Evolutionary conservation across 192 early-diverging fungal species (phyloP), one percentile per base, ranked within the genome.

Genomic region (Borealophlyctis nickersoniae): DNA sequence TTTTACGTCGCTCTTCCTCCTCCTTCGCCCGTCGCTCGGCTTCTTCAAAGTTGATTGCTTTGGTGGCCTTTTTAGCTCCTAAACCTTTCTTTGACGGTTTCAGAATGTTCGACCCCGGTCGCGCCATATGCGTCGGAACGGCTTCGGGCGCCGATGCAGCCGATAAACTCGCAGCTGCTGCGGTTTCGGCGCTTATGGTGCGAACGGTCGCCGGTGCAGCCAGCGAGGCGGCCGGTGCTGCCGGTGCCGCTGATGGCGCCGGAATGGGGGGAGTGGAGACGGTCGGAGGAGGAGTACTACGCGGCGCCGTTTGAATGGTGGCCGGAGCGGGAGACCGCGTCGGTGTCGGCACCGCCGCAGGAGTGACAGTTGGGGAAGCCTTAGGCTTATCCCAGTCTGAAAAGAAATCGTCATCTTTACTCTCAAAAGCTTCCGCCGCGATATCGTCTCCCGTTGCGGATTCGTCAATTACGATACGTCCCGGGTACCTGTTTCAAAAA

Each of bases 21-120:
- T 91, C 88, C 67, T 91, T 91, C 19, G 93, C 96, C 32, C 86
- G 83, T 23, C 90, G 88, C 55, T 92, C 93, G 1, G 89, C 92
- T 68, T 92, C 91, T 59, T 96, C 96, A 85, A 97, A 97, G 73
- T 91, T 90, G 64, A 88, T 76, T n/a, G 77, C 73, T 61, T 81
- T 82, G 36, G 78, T 87, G 2, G 91, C 87, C 67, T 91, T 96
- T 65, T 95, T 95, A 27, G 92, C 93, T 26, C 96, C 96, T 2
- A 95, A 77, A 60, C 88, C 88, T 74, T 86, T 89, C 39, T 77
- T 80, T 29, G 69, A 61, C 3, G 61, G 39, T 16, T 65, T 58
- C 33, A 74, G 55, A 32, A 69, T 65, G 55, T 69, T 69, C 30
- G 73, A 26, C 28, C 71, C 64, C 19, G 57, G 49, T 24, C 36